Percentiles rank a stretch among this genome's conserved stretches.
phyloP scores from a whole-genome alignment of 371 early-diverging fungal species.

The Nematocida sp. region DNA sequence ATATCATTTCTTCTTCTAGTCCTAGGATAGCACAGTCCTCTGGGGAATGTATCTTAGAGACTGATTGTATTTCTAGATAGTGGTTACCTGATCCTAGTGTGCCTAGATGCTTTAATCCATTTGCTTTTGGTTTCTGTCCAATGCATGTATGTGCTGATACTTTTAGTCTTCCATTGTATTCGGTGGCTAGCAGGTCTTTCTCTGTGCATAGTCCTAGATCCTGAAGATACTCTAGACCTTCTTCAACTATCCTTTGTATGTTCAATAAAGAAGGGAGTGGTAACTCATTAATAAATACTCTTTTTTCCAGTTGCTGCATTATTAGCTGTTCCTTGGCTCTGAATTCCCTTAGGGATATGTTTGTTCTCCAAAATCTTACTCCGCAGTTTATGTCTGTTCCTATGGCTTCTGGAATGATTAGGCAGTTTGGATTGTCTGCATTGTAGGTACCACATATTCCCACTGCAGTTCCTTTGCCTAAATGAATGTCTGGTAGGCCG shows the following conservation, averaged over 20 bases:
- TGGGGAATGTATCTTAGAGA: constrained; percentile 57
- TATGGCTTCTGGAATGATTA: constrained; percentile 59
- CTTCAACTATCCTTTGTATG: constrained; percentile 20
- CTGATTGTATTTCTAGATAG: constrained; percentile 63
- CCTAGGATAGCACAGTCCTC: constrained; percentile 40
- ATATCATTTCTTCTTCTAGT: constrained; percentile 53
- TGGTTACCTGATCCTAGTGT: constrained; percentile 65
- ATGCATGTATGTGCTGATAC: constrained; percentile 44
- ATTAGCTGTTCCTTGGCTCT: background rate
- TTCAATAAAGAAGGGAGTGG: background rate
- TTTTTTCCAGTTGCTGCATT: background rate
- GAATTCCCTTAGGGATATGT: constrained; percentile 7
- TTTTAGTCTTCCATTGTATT: constrained; percentile 52
- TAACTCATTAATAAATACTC: background rate
- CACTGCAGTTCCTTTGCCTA: constrained; percentile 63
- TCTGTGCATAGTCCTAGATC: constrained; percentile 33
- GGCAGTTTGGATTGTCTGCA: constrained; percentile 21
- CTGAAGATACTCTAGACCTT: constrained; percentile 47
- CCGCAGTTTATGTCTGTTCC: constrained; percentile 66
- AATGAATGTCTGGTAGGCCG: constrained; percentile 64
- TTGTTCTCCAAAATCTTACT: constrained; percentile 57
- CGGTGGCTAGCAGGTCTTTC: constrained; percentile 46
- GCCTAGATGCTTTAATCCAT: constrained; percentile 57
- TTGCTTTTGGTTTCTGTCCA: constrained; percentile 55
- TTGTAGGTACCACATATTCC: constrained; percentile 60